Evolutionary conservation across 257 asterid species (phyloP).

Genomic region (Solanum pennellii): DNA sequence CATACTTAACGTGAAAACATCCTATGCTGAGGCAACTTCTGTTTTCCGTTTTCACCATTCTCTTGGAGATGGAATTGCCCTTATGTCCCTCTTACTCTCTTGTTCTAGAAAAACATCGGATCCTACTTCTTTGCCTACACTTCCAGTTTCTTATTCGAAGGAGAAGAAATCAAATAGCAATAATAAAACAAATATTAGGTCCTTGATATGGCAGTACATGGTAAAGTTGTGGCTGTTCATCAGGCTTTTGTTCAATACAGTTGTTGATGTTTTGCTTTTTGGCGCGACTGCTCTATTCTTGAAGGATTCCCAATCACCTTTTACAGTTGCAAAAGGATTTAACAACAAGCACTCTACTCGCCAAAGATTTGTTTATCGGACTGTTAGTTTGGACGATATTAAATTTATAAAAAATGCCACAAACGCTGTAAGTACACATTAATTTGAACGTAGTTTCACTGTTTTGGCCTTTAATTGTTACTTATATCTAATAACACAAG

Average conservation of each 20-base stretch:
- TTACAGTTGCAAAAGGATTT: background rate
- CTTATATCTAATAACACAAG: background rate
- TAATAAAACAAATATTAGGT: background rate
- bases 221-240: background rate
- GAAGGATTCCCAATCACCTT: background rate
- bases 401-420: background rate
- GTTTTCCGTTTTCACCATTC: background rate
- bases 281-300: background rate
- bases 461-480: background rate
- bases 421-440: background rate
- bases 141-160: background rate
- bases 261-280: background rate
- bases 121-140: background rate
- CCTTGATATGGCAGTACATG: background rate
- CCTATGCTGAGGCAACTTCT: background rate
- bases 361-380: background rate
- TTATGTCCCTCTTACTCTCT: background rate
- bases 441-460: background rate
- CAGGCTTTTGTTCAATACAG: background rate
- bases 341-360: background rate
- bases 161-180: background rate
- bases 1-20: background rate
- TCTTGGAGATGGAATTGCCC: background rate
- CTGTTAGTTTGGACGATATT: background rate
- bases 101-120: background rate